Base-by-base conservation (phyloP, 805 yeast genomes). In the Nakazawaea peltata region DNA sequence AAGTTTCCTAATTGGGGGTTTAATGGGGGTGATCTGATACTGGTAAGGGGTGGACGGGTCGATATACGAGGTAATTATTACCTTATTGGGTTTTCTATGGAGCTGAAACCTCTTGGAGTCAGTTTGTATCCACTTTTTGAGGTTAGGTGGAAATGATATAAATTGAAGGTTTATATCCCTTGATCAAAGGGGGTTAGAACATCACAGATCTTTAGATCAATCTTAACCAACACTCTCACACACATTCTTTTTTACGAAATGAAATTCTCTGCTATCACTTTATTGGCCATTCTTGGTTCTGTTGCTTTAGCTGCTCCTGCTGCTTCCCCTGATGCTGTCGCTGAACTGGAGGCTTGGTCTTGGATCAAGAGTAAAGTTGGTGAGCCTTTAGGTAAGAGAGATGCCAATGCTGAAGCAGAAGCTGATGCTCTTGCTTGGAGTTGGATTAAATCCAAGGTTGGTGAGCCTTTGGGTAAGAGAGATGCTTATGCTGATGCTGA, bases 401-500 rank as follows among this genome's bases (percentile, higher is more conserved):
- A 49, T 9, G 50, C 53, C 22, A 49, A 41, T 16, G 54, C 54
- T 11, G 40, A 31, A 15, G 36, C 48, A 11, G 40, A 35, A 6
- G 34, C 39, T 6, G 40, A 31, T 14, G 36, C 48, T 9, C 38
- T 30, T 4, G 34, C 39, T 6, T 35, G 39, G 39, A n/a, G 28
- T 10, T 35, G 39, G 39, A 30, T 30, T 26, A 26, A 25, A 16
- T 19, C 27, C n/a, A 35, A 26, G 22, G 17, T n/a, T 9, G 45
- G 46, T 32, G 37, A 39, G 29, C 47, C 44, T 16, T 43, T 49
- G 24, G 39, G 37, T 30, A 54, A 54, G 42, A 49, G 58, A 53
- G 42, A 49, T 57, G 56, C 57, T 28, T 50, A 52, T 6, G 38
- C 38, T 7, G 34, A 35, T 6, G 39, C 39, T 3, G 31, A 30